phyloP scores from a whole-genome alignment of 1,139 yeast species.

The Keqinozyma sinolaborantium region DNA sequence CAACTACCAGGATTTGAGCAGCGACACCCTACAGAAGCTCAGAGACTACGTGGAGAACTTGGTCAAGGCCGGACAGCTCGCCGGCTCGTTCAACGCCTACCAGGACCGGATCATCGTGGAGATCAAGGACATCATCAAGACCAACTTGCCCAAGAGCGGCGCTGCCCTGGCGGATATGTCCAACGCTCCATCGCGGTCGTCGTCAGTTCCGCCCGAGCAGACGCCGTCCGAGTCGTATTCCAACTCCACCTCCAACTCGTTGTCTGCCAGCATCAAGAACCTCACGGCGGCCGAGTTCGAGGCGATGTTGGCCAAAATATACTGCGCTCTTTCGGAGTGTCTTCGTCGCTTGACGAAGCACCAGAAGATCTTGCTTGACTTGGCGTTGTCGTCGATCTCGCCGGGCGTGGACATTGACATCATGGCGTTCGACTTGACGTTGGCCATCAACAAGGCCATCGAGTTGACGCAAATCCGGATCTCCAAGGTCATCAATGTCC shows the following conservation, averaged over 20 bases:
- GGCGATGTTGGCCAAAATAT: conserved; percentile 60
- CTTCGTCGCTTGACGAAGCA: conserved; percentile 72
- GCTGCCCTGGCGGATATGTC: conserved; percentile 17
- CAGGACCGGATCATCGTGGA: conserved; percentile 68
- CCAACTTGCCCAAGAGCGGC: conserved; percentile 47
- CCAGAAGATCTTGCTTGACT: conserved; percentile 72
- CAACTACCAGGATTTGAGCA: conserved; percentile 31
- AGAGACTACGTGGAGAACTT: conserved; percentile 51
- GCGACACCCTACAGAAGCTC: conserved; percentile 35
- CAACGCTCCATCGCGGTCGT: conserved; percentile 26
- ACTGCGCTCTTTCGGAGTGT: conserved; percentile 65
- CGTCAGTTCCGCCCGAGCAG: conserved; percentile 24
- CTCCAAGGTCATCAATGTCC: conserved; percentile 73
- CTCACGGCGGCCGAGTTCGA: conserved; percentile 76
- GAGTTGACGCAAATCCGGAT: conserved; percentile 73
- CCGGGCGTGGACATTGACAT: conserved; percentile 30
- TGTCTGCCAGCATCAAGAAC: conserved; percentile 54
- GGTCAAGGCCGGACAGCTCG: conserved; percentile 59
- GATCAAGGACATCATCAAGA: conserved; percentile 68
- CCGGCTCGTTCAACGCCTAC: conserved; percentile 61
- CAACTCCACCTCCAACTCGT: conserved; percentile 10
- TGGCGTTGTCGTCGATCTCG: conserved; percentile 58
- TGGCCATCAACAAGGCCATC: conserved; percentile 60
- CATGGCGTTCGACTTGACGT: conserved; percentile 63
- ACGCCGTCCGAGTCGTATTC: conserved; percentile 7